Percentiles rank a stretch among this genome's conserved stretches.
Evolutionary conservation across 2,329 filamentous ascomycete genomes (phyloP).

Genomic region (Diaporthe australafricana): DNA sequence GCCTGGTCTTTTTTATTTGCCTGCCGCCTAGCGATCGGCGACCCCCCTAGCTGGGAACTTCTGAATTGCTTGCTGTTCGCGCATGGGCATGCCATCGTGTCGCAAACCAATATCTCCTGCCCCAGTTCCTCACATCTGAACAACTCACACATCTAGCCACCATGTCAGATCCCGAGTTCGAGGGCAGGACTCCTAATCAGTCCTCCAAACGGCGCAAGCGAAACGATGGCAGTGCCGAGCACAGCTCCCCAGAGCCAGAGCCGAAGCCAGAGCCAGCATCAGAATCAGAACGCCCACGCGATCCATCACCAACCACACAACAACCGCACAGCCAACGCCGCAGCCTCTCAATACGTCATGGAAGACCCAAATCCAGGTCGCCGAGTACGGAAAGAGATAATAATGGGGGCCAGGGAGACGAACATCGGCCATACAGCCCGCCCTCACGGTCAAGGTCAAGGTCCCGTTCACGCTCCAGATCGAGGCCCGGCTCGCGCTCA

Average conservation of each 20-base stretch:
- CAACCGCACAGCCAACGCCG: slow-evolving; percentile 30
- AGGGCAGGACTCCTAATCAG: slow-evolving; percentile 39
- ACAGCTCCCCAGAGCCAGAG: slow-evolving; percentile 56
- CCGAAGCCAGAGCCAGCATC: not conserved
- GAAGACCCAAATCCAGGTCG: slow-evolving; percentile 40
- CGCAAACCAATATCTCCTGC: not conserved
- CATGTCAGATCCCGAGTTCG: slow-evolving; percentile 18
- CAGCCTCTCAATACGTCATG: slow-evolving; percentile 44
- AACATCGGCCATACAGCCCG: slow-evolving; percentile 39
- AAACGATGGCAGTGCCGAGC: slow-evolving; percentile 53
- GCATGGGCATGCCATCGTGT: not conserved
- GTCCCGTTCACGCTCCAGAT: slow-evolving; percentile 42
- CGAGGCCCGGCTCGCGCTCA: slow-evolving; percentile 35
- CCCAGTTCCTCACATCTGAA: not conserved
- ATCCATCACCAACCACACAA: slow-evolving; percentile 19
- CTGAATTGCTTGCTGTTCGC: not conserved
- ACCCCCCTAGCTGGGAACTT: not conserved
- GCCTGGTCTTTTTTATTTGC: not conserved
- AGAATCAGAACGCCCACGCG: slow-evolving; percentile 44
- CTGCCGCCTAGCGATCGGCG: not conserved
- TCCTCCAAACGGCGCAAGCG: slow-evolving; percentile 56
- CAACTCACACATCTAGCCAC: not conserved
- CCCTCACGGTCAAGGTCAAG: slow-evolving; percentile 39
- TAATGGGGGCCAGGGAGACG: slow-evolving; percentile 1
- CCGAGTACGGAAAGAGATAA: slow-evolving; percentile 38